Base-by-base conservation (phyloP, 441 rosid genomes). In the Metrosideros polymorpha region DNA sequence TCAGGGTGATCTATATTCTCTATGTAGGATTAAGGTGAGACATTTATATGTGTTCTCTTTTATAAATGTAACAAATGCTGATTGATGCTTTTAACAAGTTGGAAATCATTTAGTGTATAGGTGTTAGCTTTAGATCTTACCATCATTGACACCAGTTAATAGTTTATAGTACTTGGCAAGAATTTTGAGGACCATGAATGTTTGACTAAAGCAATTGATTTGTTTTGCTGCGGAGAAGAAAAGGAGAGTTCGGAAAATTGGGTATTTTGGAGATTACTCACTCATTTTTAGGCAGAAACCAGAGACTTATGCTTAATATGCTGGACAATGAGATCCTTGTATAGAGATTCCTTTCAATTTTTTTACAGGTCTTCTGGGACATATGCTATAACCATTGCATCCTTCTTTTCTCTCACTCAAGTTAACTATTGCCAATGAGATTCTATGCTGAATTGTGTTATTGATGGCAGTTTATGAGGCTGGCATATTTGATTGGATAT, bases 1-100 rank as follows among this genome's bases (percentile, higher is more conserved):
- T 87, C 96, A 91, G 89, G 99, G 99, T 86, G 99, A 98, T 94
- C 98, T 98, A 83, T 96, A 95, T 94, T 98, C 98, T 3, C 89
- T 97, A 85, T 94, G 99, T 85, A 95, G 99, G 92, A 89, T 92
- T 82, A 97, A 98, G 99, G 99, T 98, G 89, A 87, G 85, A 43
- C 52, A 12, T 61, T 63, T 24, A 9, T 45, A 53, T 71, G 47
- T 71, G 47, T 10, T 71, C 29, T 71, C 39, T 66, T 85, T 77
- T 89, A 56, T 87, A 55, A 19, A 77, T 54, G 45, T 55, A 82
- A 71, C 13, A 49, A 47, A n/a, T 52, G 76, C 39, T 4, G 24
- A 30, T 76, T 19, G 25, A 51, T 87, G 27, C 29, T 51, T 82
- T 82, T 77, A 50, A 50, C 82, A 85, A 53, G 45, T 56, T 43